phyloP scores from a whole-genome alignment of 163 green algal genomes.

The Trebouxia gelatinosa region DNA sequence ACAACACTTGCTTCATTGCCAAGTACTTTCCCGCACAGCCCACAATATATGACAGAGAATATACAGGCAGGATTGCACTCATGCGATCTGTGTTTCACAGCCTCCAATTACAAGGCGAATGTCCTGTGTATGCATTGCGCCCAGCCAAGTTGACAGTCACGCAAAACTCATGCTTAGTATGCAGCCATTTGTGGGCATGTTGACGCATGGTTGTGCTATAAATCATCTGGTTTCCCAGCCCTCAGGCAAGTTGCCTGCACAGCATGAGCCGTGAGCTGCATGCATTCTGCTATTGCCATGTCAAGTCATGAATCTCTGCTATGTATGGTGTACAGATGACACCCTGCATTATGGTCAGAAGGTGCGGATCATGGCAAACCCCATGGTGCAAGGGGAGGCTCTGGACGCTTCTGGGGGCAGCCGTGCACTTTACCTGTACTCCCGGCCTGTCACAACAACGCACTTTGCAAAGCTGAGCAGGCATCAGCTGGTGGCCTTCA shows the following conservation, averaged over 20 bases:
- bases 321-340: neutral
- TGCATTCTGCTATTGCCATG: too few relatives aligned
- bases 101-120: too few relatives aligned
- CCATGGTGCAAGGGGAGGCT: neutral
- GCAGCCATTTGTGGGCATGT: too few relatives aligned
- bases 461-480: slow-evolving; percentile 25
- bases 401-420: neutral
- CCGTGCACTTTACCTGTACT: slow-evolving; percentile 20
- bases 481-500: slow-evolving; percentile 27
- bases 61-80: slow-evolving; percentile 6
- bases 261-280: too few relatives aligned
- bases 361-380: slow-evolving; percentile 19
- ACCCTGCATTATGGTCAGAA: slow-evolving; percentile 24
- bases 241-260: too few relatives aligned
- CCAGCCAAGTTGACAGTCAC: too few relatives aligned
- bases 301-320: too few relatives aligned
- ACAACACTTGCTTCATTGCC: slow-evolving; percentile 14
- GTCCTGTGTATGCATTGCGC: too few relatives aligned
- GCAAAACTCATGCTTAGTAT: too few relatives aligned
- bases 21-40: slow-evolving; percentile 15
- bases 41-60: slow-evolving; percentile 22
- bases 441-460: neutral
- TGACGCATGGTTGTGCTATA: too few relatives aligned
- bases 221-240: too few relatives aligned
- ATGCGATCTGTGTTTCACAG: too few relatives aligned